A percentile compares a stretch with the other conserved stretches of the same genome.
These are phyloP conservation scores for Irpex sp. DNA, from an alignment of 1,284 basidiomycete genomes.

Conservation along the genomic window DNA sequence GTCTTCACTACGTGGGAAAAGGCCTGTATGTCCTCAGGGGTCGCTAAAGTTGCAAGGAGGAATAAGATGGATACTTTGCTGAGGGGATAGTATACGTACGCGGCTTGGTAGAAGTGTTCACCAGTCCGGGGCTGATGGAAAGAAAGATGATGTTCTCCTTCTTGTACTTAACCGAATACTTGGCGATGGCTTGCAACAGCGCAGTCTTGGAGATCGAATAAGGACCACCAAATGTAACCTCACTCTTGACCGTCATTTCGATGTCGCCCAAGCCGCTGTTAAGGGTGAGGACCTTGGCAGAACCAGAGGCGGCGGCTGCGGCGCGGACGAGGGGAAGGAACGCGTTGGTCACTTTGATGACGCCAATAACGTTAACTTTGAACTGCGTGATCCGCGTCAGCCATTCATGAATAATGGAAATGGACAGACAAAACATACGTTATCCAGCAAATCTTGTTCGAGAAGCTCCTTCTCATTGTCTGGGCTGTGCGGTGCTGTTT, in stretches of 20 bases:
- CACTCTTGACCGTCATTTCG: slow-evolving; percentile 21
- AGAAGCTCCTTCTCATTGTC: slow-evolving; percentile 15
- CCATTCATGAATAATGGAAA: background rate
- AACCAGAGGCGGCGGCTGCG: slow-evolving; percentile 23
- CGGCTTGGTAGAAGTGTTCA: slow-evolving; percentile 23
- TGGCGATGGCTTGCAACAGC: slow-evolving; percentile 35
- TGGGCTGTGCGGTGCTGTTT: background rate
- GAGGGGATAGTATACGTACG: slow-evolving; percentile 2
- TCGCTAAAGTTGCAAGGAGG: slow-evolving; percentile 4
- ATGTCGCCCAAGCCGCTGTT: slow-evolving; percentile 28
- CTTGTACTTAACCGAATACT: slow-evolving; percentile 33
- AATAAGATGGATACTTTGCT: no score
- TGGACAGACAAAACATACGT: slow-evolving; percentile 11
- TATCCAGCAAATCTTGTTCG: slow-evolving; percentile 20
- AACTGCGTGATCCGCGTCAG: slow-evolving; percentile 14
- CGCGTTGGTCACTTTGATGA: slow-evolving; percentile 32
- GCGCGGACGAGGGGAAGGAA: slow-evolving; percentile 35
- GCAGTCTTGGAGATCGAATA: slow-evolving; percentile 36
- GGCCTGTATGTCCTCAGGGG: slow-evolving; percentile 15
- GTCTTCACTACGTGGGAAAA: slow-evolving; percentile 12
- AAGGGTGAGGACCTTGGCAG: slow-evolving; percentile 32
- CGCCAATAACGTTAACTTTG: slow-evolving; percentile 35
- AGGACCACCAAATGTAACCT: slow-evolving; percentile 15
- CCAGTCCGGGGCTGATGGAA: slow-evolving; percentile 33
- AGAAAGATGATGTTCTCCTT: slow-evolving; percentile 34